Conservation (phyloP, 106 monocot genomes). For the Dactylorhiza incarnata region DNA sequence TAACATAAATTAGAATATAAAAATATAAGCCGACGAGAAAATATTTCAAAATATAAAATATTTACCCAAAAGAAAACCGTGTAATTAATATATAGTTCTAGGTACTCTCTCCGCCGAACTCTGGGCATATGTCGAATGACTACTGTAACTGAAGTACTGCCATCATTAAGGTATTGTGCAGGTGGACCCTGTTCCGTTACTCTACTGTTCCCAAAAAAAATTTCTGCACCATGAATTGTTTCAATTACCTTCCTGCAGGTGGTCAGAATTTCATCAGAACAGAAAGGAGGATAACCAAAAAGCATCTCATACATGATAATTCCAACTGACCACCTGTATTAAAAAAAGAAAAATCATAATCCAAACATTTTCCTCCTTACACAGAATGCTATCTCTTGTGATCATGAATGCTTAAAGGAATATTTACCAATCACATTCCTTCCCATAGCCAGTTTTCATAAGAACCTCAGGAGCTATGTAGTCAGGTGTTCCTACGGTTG, state of each 20-base stretch:
- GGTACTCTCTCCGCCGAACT: background rate
- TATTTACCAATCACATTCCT: constrained; percentile 12
- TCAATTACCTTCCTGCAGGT: constrained; percentile 9
- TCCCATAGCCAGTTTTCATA: constrained; percentile 3
- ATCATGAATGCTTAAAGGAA: too few species aligned
- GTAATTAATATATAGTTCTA: background rate
- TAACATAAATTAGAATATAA: too few species aligned
- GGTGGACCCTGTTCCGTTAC: too few species aligned
- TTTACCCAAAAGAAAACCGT: background rate
- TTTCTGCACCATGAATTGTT: background rate
- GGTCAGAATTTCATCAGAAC: background rate
- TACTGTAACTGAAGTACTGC: background rate
- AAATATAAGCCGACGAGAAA: too few species aligned
- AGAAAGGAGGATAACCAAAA: constrained; percentile 11
- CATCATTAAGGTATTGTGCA: too few species aligned
- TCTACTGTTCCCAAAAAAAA: background rate
- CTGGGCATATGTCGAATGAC: background rate
- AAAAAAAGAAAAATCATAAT: background rate
- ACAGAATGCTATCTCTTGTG: background rate
- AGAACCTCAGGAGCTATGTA: constrained; percentile 11
- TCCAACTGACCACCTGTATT: constrained; percentile 9
- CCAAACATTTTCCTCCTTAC: too few species aligned
- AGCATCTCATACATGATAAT: constrained; percentile 16
- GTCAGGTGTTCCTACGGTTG: constrained; percentile 12
- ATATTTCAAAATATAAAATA: too few species aligned